Conservation (phyloP, 257 asterid species). For the Dorcoceras hygrometricum region DNA sequence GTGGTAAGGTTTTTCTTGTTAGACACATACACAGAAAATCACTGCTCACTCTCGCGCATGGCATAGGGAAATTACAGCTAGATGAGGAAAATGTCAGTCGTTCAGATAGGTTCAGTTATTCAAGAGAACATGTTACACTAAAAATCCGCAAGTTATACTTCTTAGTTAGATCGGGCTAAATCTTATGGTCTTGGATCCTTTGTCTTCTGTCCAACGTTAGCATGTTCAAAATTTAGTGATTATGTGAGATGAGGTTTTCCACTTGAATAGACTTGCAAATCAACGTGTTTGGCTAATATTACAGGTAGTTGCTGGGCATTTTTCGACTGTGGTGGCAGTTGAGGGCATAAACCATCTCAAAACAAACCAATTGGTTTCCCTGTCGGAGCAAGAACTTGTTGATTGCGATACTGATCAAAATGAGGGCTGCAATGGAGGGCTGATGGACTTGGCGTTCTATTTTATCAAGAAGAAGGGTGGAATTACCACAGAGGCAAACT, state of each 20-base stretch:
- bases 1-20: constrained; percentile 46
- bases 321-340: constrained; percentile 75
- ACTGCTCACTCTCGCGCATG: neutral
- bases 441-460: constrained; percentile 77
- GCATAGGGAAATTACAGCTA: no score
- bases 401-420: constrained; percentile 71
- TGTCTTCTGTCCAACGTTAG: no score
- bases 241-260: no score
- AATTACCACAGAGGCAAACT: constrained; percentile 54
- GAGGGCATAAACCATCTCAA: constrained; percentile 83
- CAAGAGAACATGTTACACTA: neutral
- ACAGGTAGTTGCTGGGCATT: constrained; percentile 97
- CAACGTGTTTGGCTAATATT: neutral
- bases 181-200: no score
- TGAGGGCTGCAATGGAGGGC: constrained; percentile 84
- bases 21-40: neutral
- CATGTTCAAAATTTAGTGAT: no score
- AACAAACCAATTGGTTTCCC: constrained; percentile 55
- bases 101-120: neutral
- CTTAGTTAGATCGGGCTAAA: no score
- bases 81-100: neutral
- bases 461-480: constrained; percentile 69
- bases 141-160: no score
- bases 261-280: neutral
- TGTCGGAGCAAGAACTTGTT: constrained; percentile 86